Evolutionary conservation across 352 stramenopile species (phyloP).

Genomic region (Hyaloperonospora arabidopsidis): DNA sequence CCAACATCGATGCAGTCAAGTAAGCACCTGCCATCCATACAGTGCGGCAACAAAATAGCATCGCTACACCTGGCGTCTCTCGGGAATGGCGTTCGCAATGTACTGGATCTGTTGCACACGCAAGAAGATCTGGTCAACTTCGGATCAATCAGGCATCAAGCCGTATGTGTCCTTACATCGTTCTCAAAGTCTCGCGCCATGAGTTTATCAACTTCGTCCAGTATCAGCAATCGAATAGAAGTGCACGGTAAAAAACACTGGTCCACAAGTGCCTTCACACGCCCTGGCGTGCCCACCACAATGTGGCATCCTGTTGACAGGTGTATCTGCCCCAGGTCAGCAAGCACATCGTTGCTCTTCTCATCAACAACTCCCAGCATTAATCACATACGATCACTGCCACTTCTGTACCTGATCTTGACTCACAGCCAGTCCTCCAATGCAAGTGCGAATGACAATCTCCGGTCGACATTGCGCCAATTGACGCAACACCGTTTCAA

Average conservation of each 20-base stretch:
- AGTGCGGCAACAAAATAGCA: background rate
- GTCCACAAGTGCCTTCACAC: slow-evolving; percentile 61
- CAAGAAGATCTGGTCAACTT: background rate
- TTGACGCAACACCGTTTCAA: slow-evolving; percentile 54
- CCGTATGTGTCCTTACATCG: slow-evolving; percentile 29
- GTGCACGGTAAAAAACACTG: slow-evolving; percentile 40
- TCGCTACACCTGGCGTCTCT: slow-evolving; percentile 46
- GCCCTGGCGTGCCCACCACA: slow-evolving; percentile 63
- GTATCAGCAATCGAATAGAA: slow-evolving; percentile 48
- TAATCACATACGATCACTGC: background rate
- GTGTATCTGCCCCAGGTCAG: slow-evolving; percentile 21
- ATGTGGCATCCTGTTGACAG: slow-evolving; percentile 48
- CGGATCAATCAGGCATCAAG: background rate
- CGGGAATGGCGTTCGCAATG: slow-evolving; percentile 45
- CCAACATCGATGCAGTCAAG: slow-evolving; percentile 1
- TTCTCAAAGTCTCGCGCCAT: slow-evolving; percentile 52
- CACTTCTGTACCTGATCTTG: slow-evolving; percentile 41
- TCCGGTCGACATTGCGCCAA: slow-evolving; percentile 34
- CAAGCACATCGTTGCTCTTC: background rate
- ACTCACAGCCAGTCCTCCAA: slow-evolving; percentile 51
- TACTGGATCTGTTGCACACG: slow-evolving; percentile 43
- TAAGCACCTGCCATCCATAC: slow-evolving; percentile 1
- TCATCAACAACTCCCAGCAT: slow-evolving; percentile 2
- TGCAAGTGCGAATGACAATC: slow-evolving; percentile 42
- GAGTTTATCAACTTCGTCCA: slow-evolving; percentile 85